Evolutionary conservation across 192 early-diverging fungal genomes (phyloP), one percentile per base, ranked within the genome.

Genomic region (Rhizoclosmatium globosum): DNA sequence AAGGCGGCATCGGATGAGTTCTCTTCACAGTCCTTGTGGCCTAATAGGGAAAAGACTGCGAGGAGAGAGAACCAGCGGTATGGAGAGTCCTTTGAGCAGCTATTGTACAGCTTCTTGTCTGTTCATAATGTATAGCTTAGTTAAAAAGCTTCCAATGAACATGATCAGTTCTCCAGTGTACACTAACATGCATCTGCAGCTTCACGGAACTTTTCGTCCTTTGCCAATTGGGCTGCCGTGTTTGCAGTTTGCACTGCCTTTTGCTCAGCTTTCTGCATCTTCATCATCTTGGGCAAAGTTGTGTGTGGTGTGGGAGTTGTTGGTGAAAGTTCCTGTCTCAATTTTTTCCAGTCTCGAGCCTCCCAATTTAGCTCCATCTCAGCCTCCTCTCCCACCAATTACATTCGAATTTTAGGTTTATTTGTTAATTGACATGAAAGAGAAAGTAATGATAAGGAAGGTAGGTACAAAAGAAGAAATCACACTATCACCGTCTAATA

Each of bases 151-250:
- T 56, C 53, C 19, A 56, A 56, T n/a, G 53, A 56, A 56, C 9
- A n/a, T 9, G 53, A 56, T 9, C 11, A n/a, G 53, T 15, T 15
- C 9, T 56, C 19, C 11, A n/a, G 53, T 9, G 53, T 9, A 15
- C 11, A 56, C 11, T n/a, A 56, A 56, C 31, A 19, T 13, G 50
- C 9, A 21, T 62, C 21, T 19, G 19, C 60, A 62, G 21, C 38
- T 9, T 62, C 38, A 19, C 38, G 60, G 60, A 62, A 62, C 60
- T 62, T 62, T 62, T 62, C 60, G 60, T 62, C 60, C 23, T 62
- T 62, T 19, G 60, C 60, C 4, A 62, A 21, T 39, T 62, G 60
- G 15, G 60, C 60, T 31, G 60, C 60, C 7, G 60, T 62, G 60
- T 62, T 62, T 9, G 21, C 60, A 9, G 21, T 7, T 39, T 31